phyloP scores from a whole-genome alignment of 139 green algal genomes.

The Coccomyxa sp. region DNA sequence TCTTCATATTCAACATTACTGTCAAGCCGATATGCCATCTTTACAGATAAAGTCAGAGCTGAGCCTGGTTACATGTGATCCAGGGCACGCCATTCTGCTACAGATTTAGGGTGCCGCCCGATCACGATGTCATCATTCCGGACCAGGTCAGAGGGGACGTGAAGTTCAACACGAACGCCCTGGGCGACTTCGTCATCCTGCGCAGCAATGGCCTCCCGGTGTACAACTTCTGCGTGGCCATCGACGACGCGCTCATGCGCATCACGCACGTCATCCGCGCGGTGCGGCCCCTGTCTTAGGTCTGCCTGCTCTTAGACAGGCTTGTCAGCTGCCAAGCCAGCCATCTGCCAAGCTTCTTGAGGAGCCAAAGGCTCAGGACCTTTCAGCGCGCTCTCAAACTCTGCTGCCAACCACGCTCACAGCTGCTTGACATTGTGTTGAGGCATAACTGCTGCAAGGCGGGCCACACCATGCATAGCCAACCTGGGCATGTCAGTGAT shows the following conservation, averaged over 20 bases:
- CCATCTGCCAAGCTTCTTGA: neutral
- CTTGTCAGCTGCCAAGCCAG: neutral
- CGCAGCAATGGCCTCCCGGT: conserved; percentile 95
- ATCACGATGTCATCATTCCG: conserved; percentile 60
- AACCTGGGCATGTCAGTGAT: no score
- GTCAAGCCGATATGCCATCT: no score
- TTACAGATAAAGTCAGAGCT: no score
- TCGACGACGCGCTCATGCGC: conserved; percentile 96
- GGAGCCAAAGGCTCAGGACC: neutral
- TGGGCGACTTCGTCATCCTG: conserved; percentile 99
- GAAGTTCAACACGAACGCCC: conserved; percentile 91
- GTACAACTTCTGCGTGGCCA: conserved; percentile 99
- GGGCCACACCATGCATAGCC: no score
- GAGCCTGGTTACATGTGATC: no score
- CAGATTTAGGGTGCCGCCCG: conserved; percentile 88
- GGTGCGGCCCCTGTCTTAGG: neutral
- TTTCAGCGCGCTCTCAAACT: neutral
- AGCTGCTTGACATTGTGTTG: neutral
- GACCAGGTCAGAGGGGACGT: conserved; percentile 91
- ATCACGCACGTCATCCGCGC: conserved; percentile 96
- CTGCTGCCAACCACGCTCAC: neutral
- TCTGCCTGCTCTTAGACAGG: no score
- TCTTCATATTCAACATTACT: no score
- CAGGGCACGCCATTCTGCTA: conserved; percentile 84
- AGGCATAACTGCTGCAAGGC: no score